Evolutionary conservation across 306 rosid genomes (phyloP).

Genomic region (Alnus glutinosa): DNA sequence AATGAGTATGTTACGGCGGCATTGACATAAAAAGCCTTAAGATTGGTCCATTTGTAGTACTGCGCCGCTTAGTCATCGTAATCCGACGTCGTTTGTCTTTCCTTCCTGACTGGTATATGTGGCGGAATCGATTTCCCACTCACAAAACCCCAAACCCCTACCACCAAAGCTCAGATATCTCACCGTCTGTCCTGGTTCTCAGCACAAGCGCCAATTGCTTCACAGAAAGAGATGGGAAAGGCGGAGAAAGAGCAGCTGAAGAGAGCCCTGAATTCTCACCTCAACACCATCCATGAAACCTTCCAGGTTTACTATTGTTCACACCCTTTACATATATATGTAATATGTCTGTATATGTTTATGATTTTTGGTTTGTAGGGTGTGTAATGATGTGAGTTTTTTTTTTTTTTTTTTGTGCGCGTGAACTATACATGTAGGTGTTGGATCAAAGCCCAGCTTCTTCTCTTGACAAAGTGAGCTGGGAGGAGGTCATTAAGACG

Average conservation of each 20-base stretch:
- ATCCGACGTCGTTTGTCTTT: background rate
- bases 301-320: conserved; percentile 44
- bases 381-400: conserved; percentile 1
- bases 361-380: background rate
- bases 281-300: conserved; percentile 68
- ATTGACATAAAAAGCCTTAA: background rate
- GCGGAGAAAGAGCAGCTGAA: conserved; percentile 52
- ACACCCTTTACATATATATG: background rate
- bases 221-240: conserved; percentile 33
- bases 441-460: conserved; percentile 69
- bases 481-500: conserved; percentile 77
- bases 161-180: background rate
- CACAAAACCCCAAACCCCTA: background rate
- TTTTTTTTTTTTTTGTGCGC: background rate
- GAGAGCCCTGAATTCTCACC: conserved; percentile 50
- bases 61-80: background rate
- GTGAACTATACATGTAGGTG: conserved; percentile 35
- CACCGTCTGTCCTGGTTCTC: background rate
- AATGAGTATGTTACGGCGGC: no score
- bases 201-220: background rate
- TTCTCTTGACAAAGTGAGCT: conserved; percentile 56
- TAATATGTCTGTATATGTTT: background rate
- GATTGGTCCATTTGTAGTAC: background rate
- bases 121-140: background rate
- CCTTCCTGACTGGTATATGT: no score